Conservation (phyloP, 495 filamentous ascomycete species). For the Penicillium angulare region DNA sequence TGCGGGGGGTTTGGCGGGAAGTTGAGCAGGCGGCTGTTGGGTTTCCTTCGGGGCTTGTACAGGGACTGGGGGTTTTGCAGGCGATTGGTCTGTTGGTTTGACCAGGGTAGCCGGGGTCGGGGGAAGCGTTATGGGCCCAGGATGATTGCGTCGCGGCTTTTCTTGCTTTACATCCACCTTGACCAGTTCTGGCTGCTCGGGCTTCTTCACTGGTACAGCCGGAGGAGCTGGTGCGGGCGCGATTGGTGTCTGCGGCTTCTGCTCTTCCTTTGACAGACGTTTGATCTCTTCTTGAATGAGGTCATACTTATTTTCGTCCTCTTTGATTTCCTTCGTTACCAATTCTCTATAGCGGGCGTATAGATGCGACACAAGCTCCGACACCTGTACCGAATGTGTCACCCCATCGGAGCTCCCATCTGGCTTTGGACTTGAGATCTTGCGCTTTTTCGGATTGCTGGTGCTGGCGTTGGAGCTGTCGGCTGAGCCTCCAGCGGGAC, state of each 20-base stretch:
- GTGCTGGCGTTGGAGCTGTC: slow-evolving; percentile 22
- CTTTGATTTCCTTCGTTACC: slow-evolving; percentile 64
- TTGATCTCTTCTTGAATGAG: slow-evolving; percentile 63
- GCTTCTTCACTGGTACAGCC: slow-evolving; percentile 16
- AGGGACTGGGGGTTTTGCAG: background rate
- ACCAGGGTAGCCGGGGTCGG: background rate
- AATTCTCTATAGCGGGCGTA: slow-evolving; percentile 71
- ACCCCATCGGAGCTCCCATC: slow-evolving; percentile 56
- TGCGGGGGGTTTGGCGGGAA: slow-evolving; percentile 6
- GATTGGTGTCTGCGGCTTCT: slow-evolving; percentile 34
- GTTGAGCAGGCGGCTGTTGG: slow-evolving; percentile 22
- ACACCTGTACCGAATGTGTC: slow-evolving; percentile 64
- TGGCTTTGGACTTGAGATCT: slow-evolving; percentile 63
- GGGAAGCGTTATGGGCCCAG: slow-evolving; percentile 4
- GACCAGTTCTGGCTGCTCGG: slow-evolving; percentile 34
- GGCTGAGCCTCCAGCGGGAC: slow-evolving; percentile 26
- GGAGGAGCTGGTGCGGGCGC: background rate
- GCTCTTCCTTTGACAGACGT: slow-evolving; percentile 61
- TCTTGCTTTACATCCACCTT: slow-evolving; percentile 34
- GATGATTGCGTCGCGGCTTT: slow-evolving; percentile 11
- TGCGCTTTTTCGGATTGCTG: slow-evolving; percentile 66
- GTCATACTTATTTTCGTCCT: slow-evolving; percentile 69
- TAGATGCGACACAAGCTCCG: slow-evolving; percentile 65
- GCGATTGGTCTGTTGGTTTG: background rate
- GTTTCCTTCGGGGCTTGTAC: slow-evolving; percentile 13